A percentile compares a stretch with the other conserved stretches of the same genome.
Evolutionary conservation across 495 filamentous ascomycete species (phyloP).

Genomic region (Bacidia gigantensis): DNA sequence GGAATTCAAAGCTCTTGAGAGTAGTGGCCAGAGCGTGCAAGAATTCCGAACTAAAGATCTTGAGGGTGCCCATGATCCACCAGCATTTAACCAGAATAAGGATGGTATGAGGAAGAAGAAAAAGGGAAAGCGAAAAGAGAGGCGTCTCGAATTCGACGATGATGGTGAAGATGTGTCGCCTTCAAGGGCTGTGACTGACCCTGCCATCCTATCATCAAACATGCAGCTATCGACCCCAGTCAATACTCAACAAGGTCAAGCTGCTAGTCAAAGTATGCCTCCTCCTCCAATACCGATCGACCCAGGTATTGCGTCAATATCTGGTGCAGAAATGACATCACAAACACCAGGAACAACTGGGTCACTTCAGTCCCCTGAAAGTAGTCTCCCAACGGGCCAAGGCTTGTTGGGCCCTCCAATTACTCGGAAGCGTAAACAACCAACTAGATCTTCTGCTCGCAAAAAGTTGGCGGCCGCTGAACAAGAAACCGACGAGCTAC

Average conservation of each 20-base stretch:
- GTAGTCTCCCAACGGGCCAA: slow-evolving; percentile 4
- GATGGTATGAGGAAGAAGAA: slow-evolving; percentile 27
- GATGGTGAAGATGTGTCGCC: slow-evolving; percentile 10
- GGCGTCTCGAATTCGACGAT: slow-evolving; percentile 23
- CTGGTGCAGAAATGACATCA: not conserved
- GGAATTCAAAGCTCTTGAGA: slow-evolving; percentile 75
- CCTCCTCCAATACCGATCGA: slow-evolving; percentile 22
- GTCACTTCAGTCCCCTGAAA: not conserved
- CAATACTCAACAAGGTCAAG: not conserved
- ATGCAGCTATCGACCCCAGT: not conserved
- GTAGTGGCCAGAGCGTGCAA: slow-evolving; percentile 65
- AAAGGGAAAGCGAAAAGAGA: slow-evolving; percentile 24
- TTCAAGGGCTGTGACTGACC: not conserved
- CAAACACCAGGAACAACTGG: not conserved
- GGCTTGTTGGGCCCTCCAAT: not conserved
- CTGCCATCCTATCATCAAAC: not conserved
- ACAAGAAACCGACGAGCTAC: not conserved
- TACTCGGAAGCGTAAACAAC: not conserved
- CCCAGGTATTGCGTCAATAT: slow-evolving; percentile 10
- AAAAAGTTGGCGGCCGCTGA: not conserved
- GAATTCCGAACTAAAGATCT: slow-evolving; percentile 62
- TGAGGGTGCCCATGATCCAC: slow-evolving; percentile 52
- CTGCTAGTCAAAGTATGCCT: slow-evolving; percentile 14
- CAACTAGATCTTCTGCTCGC: not conserved
- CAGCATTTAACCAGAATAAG: slow-evolving; percentile 50